Evolutionary conservation across 1,284 basidiomycete genomes (phyloP).

Genomic region (Fomitopsis betulina): DNA sequence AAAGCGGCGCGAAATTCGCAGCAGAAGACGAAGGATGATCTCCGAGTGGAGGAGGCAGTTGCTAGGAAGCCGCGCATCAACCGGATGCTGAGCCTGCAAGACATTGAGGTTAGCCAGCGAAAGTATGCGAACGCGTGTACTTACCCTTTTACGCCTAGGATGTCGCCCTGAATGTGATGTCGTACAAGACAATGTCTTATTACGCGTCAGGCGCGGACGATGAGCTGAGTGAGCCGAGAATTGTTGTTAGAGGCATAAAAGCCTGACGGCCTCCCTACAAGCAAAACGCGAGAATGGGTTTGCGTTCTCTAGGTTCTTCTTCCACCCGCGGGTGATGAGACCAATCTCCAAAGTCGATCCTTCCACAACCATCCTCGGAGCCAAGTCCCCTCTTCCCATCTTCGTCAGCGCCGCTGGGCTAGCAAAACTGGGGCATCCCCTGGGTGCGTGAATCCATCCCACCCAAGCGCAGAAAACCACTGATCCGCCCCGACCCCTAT

Average conservation of each 20-base stretch:
- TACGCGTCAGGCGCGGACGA: conserved; percentile 83
- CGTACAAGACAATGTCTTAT: conserved; percentile 75
- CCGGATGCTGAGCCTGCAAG: conserved; percentile 66
- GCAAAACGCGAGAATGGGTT: conserved; percentile 64
- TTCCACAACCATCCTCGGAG: conserved; percentile 75
- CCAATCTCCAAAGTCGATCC: conserved; percentile 68
- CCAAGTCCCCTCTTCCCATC: conserved; percentile 70
- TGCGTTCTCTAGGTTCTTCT: conserved; percentile 79
- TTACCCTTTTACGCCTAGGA: conserved; percentile 25
- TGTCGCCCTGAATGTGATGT: conserved; percentile 60
- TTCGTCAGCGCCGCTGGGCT: conserved; percentile 87
- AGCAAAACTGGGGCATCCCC: conserved; percentile 85
- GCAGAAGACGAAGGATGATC: conserved; percentile 64
- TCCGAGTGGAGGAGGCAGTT: conserved; percentile 61
- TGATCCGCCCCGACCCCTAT: background rate
- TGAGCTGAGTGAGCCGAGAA: conserved; percentile 55
- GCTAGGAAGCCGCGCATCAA: conserved; percentile 60
- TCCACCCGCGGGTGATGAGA: conserved; percentile 77
- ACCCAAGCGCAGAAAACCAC: conserved; percentile 6
- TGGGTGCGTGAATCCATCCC: conserved; percentile 34
- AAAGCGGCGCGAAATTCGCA: conserved; percentile 35
- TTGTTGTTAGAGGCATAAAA: conserved; percentile 4
- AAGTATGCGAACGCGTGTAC: background rate
- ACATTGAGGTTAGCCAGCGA: conserved; percentile 63
- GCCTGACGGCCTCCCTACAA: conserved; percentile 24